Evolutionary conservation across 1,139 yeast genomes (phyloP).

Genomic region (Taiozyma onychis): DNA sequence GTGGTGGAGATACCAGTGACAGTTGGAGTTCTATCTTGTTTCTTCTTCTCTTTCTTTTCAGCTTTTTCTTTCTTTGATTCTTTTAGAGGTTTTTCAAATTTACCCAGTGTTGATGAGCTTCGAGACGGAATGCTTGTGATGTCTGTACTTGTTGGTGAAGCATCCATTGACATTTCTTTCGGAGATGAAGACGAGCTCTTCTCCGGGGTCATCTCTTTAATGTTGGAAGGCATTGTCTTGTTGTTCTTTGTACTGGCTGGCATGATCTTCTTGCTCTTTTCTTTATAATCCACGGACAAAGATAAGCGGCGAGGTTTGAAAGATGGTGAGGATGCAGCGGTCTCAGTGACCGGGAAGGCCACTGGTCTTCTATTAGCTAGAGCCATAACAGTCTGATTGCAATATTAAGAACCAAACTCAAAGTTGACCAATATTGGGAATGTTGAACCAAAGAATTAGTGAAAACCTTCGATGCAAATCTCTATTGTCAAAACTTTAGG

Average conservation of each 20-base stretch:
- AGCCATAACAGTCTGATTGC: slow-evolving; percentile 34
- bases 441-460: slow-evolving; percentile 6
- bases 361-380: slow-evolving; percentile 56
- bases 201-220: slow-evolving; percentile 25
- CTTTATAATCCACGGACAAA: slow-evolving; percentile 20
- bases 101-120: neutral
- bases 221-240: slow-evolving; percentile 6
- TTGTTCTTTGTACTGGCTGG: neutral
- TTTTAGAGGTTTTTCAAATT: neutral
- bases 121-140: slow-evolving; percentile 14
- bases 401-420: neutral
- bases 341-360: slow-evolving; percentile 28
- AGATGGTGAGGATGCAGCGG: slow-evolving; percentile 36
- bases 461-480: slow-evolving; percentile 6
- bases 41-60: slow-evolving; percentile 24
- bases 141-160: slow-evolving; percentile 21
- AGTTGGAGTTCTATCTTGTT: slow-evolving; percentile 32
- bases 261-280: slow-evolving; percentile 1
- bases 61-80: slow-evolving; percentile 27
- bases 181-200: slow-evolving; percentile 26
- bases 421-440: neutral
- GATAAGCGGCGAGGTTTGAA: slow-evolving; percentile 39
- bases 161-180: slow-evolving; percentile 19
- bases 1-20: slow-evolving; percentile 65
- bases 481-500: neutral